Percentiles rank a stretch among this genome's conserved stretches.
Conservation (phyloP, 768 basidiomycete species). For the Lentinula edodes region DNA sequence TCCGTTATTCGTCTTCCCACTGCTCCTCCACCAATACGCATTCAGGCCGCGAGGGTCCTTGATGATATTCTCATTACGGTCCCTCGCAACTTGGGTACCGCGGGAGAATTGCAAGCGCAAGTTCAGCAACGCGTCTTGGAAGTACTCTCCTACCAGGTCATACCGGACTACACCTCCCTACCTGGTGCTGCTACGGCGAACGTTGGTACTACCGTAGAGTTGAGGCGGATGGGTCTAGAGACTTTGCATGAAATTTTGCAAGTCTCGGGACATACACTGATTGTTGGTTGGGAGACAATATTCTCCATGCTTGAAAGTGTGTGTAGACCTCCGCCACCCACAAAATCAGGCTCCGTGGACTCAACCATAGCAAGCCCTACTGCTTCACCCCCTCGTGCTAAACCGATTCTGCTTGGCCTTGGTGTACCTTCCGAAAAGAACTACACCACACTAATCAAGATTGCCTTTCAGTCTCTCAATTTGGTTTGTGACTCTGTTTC, state of each 20-base stretch:
- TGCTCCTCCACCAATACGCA: conserved; percentile 73
- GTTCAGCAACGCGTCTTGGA: conserved; percentile 84
- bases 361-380: conserved; percentile 28
- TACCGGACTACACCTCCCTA: conserved; percentile 33
- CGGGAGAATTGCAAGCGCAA: conserved; percentile 56
- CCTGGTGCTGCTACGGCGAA: conserved; percentile 19
- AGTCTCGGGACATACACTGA: conserved; percentile 84
- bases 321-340: conserved; percentile 50
- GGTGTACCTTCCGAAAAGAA: conserved; percentile 62
- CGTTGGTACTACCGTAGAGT: conserved; percentile 56
- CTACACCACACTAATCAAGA: conserved; percentile 75
- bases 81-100: conserved; percentile 54
- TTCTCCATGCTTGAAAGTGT: conserved; percentile 91
- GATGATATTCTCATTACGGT: conserved; percentile 80
- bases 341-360: conserved; percentile 32
- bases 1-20: conserved; percentile 62
- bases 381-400: conserved; percentile 19
- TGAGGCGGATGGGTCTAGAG: conserved; percentile 85
- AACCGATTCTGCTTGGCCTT: conserved; percentile 43
- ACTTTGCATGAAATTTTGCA: conserved; percentile 88
- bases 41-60: conserved; percentile 85
- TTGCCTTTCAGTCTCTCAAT: conserved; percentile 91
- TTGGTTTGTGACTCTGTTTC: conserved; percentile 92
- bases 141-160: conserved; percentile 77
- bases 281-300: conserved; percentile 90